phyloP scores from a whole-genome alignment of 148 eudicot species.

The Talinum fruticosum region DNA sequence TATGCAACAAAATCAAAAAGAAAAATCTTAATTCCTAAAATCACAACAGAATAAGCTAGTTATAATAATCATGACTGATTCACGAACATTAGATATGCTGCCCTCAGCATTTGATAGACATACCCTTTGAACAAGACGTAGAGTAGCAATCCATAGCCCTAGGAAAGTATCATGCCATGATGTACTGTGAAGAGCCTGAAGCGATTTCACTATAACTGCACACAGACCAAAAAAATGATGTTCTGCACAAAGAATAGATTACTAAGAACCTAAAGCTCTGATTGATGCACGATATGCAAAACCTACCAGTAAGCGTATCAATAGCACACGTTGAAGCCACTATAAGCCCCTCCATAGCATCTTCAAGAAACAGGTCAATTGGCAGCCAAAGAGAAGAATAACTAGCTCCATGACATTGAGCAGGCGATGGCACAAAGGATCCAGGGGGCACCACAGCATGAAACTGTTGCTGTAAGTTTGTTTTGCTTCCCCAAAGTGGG shows the following conservation, averaged over 20 bases:
- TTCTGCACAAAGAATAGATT: background rate
- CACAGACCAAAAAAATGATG: background rate
- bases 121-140: constrained; percentile 96
- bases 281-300: constrained; percentile 3
- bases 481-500: constrained; percentile 53
- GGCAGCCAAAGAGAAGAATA: constrained; percentile 82
- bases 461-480: constrained; percentile 57
- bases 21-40: too few species aligned
- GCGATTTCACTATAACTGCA: constrained; percentile 75
- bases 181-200: constrained; percentile 69
- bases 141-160: constrained; percentile 79
- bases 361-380: constrained; percentile 83
- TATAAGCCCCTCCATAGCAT: constrained; percentile 79
- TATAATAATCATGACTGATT: too few species aligned
- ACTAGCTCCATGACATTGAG: constrained; percentile 58
- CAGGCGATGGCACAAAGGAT: constrained; percentile 55
- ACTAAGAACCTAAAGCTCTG: background rate
- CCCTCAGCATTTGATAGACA: constrained; percentile 19
- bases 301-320: constrained; percentile 75
- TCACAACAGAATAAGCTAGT: background rate
- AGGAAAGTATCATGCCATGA: constrained; percentile 88
- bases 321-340: constrained; percentile 71
- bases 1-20: too few species aligned
- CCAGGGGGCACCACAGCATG: constrained; percentile 72
- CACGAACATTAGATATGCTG: background rate